Conservation (phyloP, 192 early-diverging fungal species). For the Coemansia reversa region DNA sequence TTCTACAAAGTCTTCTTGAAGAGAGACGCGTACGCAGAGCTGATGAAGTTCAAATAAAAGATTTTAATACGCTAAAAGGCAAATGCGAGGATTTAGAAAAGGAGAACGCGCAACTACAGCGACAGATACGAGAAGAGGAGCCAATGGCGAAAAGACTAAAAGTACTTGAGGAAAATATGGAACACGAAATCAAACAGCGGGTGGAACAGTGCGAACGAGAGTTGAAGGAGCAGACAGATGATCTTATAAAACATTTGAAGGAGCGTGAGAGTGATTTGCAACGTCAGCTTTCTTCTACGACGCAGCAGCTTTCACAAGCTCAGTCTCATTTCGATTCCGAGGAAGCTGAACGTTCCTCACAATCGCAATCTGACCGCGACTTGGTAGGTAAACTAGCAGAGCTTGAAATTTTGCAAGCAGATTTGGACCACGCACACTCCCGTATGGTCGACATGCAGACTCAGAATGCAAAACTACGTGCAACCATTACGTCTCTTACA, state of each 20-base stretch:
- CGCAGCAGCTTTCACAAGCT: constrained; percentile 66
- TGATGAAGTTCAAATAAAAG: constrained; percentile 2
- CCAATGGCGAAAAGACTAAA: constrained; percentile 3
- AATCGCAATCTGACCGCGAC: constrained; percentile 71
- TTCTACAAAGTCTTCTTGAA: constrained; percentile 57
- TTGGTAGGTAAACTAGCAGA: constrained; percentile 80
- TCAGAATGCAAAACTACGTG: constrained; percentile 63
- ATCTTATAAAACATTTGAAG: constrained; percentile 76
- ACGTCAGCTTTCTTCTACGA: constrained; percentile 75
- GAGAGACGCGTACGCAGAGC: constrained; percentile 10
- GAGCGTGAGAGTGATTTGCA: constrained; percentile 83
- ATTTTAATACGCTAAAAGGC: constrained; percentile 29
- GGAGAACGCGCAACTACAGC: constrained; percentile 61
- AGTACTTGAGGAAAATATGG: constrained; percentile 45
- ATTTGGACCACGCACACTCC: constrained; percentile 78
- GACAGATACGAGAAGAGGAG: constrained; percentile 44
- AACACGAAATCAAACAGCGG: constrained; percentile 68
- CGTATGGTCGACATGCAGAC: constrained; percentile 66
- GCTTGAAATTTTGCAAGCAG: constrained; percentile 82
- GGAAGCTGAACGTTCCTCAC: constrained; percentile 64
- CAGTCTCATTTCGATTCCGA: constrained; percentile 71
- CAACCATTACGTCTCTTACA: constrained; percentile 33
- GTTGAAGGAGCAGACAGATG: constrained; percentile 71
- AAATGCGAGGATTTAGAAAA: constrained; percentile 48
- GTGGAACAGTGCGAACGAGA: constrained; percentile 69